Percentiles rank a stretch among this genome's conserved stretches.
phyloP scores from a whole-genome alignment of 1,139 yeast genomes.

The Geotrichum candidum region DNA sequence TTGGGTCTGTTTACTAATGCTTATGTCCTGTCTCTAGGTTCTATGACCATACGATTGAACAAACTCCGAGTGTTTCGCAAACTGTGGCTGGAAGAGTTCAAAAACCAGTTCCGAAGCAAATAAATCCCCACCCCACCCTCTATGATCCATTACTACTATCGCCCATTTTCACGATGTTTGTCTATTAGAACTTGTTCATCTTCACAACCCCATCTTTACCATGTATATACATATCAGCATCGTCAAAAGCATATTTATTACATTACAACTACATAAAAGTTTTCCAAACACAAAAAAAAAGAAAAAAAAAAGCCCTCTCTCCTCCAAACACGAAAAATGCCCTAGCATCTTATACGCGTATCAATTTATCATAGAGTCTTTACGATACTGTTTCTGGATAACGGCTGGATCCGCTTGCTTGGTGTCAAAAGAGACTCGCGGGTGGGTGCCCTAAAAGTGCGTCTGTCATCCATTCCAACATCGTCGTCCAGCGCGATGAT shows the following conservation, averaged over 20 bases:
- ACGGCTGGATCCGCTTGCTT: conserved; percentile 25
- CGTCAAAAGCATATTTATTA: neutral
- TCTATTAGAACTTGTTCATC: neutral
- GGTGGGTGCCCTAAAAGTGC: conserved; percentile 52
- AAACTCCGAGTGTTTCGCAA: conserved; percentile 15
- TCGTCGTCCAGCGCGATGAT: conserved; percentile 67
- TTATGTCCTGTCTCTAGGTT: neutral
- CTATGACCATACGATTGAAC: conserved; percentile 7
- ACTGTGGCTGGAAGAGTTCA: conserved; percentile 17
- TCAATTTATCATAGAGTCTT: conserved; percentile 28
- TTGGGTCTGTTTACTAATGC: neutral
- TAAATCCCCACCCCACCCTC: neutral
- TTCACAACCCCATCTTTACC: no score
- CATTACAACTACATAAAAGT: neutral
- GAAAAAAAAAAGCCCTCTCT: neutral
- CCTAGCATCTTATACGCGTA: neutral
- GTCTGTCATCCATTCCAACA: conserved; percentile 58
- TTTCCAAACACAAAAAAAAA: neutral
- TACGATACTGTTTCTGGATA: conserved; percentile 32
- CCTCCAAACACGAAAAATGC: no score
- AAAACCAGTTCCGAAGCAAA: conserved; percentile 16
- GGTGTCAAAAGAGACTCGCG: conserved; percentile 42
- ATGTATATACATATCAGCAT: neutral
- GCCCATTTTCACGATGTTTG: neutral
- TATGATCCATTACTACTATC: neutral